Evolutionary conservation across 202 grass and related monocot genomes (phyloP), one percentile per base, ranked within the genome.

Genomic region (Digitaria exilis): DNA sequence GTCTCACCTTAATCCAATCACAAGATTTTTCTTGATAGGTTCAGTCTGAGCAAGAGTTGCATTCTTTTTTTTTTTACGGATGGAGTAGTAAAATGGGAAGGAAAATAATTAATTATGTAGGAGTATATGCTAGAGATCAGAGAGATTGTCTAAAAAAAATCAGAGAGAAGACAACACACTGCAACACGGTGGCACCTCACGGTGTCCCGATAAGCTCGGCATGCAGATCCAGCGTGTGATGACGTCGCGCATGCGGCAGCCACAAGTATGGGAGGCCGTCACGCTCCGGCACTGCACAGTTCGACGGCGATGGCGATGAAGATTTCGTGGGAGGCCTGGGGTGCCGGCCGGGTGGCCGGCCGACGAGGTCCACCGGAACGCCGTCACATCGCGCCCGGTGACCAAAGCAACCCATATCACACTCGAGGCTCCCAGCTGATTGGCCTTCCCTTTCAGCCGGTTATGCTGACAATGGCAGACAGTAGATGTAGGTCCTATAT

Each of bases 171-270:
- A 24, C 51, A 12, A 7, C 7, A 25, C 49, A 51, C 9, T 12
- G 54, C n/a, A 21, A 56, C 21, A 56, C 21, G 0, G 52, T 56
- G 54, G 21, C 8, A 4, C 54, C 54, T 57, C 54, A 57, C 21
- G 0, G 4, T 50, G 17, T 13, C 45, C 5, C 44, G 48, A 2
- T 55, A 8, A 2, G 10, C 49, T 19, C 18, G 18, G 30, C 19
- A 37, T 71, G 4, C 35, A 37, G 35, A 34, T 34, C 43, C 22
- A 2, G 24, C 48, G 60, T 13, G 49, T 44, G n/a, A n/a, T n/a
- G 64, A 71, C 64, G 65, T 64, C 19, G 55, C 64, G 5, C 14
- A 43, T 64, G 65, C 79, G 79, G 79, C 85, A 87, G 73, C 80
- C 79, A 65, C 12, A 71, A 70, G 77, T 81, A 70, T 19, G 30